A percentile compares a stretch with the other conserved stretches of the same genome.
Evolutionary conservation across 2,329 filamentous ascomycete genomes (phyloP).

Genomic region (Ceratocystis destructans): DNA sequence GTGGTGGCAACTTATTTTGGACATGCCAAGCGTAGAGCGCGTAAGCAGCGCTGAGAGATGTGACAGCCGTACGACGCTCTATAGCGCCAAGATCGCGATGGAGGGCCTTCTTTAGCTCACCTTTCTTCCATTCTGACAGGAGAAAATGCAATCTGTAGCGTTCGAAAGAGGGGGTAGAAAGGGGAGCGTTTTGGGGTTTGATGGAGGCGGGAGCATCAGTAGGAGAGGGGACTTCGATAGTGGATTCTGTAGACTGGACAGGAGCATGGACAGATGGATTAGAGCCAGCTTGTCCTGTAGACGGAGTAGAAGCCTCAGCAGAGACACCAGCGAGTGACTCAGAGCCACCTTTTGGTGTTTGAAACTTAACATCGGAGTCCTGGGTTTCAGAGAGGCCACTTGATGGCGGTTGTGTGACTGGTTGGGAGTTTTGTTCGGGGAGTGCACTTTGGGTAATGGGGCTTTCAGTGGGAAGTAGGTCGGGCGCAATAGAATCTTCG

Average conservation of each 20-base stretch:
- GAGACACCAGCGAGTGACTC: not conserved
- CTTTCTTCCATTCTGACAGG: conserved; percentile 15
- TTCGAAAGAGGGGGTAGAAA: conserved; percentile 7
- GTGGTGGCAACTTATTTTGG: conserved; percentile 6
- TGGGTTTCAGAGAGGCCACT: not conserved
- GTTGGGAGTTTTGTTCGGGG: not conserved
- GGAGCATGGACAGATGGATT: not conserved
- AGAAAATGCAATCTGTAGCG: conserved; percentile 16
- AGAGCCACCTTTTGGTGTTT: not conserved
- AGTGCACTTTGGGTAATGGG: not conserved
- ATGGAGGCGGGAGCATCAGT: not conserved
- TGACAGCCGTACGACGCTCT: conserved; percentile 14
- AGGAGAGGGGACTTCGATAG: not conserved
- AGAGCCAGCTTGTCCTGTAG: not conserved
- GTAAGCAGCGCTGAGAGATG: conserved; percentile 13
- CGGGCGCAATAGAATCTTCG: not conserved
- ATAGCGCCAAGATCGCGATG: conserved; percentile 16
- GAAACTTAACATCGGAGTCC: not conserved
- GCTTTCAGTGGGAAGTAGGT: not conserved
- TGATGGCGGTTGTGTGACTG: not conserved
- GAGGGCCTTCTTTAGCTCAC: conserved; percentile 15
- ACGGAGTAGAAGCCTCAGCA: not conserved
- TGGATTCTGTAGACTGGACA: not conserved
- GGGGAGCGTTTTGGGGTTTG: not conserved
- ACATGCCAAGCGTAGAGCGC: conserved; percentile 13